These are phyloP conservation scores for Backusella macrospora DNA, from an alignment of 192 early-diverging fungal genomes.

Conservation along the genomic window DNA sequence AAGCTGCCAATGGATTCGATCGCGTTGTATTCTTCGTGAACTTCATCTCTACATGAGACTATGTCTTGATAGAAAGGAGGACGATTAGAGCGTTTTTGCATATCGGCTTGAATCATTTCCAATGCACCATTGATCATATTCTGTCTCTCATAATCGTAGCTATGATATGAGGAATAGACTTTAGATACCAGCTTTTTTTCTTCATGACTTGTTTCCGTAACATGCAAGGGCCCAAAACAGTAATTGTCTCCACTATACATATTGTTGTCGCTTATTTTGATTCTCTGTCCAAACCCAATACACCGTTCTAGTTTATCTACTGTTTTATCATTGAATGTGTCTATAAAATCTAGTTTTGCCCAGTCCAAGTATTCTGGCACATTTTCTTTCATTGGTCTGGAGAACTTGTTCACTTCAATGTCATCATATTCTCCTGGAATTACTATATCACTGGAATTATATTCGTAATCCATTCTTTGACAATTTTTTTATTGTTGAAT, in stretches of 20 bases:
- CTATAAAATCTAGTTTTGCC: conserved; percentile 6
- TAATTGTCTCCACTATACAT: background rate
- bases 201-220: background rate
- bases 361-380: conserved; percentile 26
- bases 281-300: background rate
- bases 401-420: conserved; percentile 23
- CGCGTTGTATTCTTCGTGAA: background rate
- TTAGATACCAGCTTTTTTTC: background rate
- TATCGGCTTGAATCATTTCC: background rate
- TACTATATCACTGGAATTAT: conserved; percentile 31
- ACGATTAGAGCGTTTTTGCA: background rate
- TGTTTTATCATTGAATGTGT: background rate
- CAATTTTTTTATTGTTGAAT: background rate
- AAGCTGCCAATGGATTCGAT: background rate
- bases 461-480: conserved; percentile 27
- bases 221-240: background rate
- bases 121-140: conserved; percentile 4
- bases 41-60: background rate
- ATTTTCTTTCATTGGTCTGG: conserved; percentile 13
- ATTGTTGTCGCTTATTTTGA: background rate
- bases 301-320: background rate
- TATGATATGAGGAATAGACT: background rate
- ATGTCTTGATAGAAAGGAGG: background rate
- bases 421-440: conserved; percentile 22
- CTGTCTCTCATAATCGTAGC: background rate